Evolutionary conservation across 2,329 filamentous ascomycete species (phyloP).

Genomic region (Colletotrichum salicis): DNA sequence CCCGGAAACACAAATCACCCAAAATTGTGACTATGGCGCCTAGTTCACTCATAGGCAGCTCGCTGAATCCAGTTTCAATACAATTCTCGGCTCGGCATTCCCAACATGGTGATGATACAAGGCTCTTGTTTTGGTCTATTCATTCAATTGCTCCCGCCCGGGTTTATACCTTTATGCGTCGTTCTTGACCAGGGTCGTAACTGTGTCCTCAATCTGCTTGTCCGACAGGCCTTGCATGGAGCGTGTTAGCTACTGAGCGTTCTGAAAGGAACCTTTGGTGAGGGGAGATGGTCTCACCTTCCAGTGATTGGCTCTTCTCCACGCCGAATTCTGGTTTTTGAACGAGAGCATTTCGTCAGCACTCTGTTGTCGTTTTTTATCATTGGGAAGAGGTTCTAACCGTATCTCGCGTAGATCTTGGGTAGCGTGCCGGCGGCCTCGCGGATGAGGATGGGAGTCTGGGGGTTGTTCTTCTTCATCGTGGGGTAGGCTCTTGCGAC

Average conservation of each 20-base stretch:
- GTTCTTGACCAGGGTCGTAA: constrained; percentile 63
- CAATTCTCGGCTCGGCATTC: constrained; percentile 2
- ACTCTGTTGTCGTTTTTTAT: background rate
- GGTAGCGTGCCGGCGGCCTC: constrained; percentile 88
- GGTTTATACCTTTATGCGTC: constrained; percentile 17
- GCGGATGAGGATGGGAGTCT: constrained; percentile 92
- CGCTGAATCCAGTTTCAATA: background rate
- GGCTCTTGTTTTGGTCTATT: constrained; percentile 11
- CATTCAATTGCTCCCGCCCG: background rate
- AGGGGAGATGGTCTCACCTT: constrained; percentile 48
- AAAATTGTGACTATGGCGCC: background rate
- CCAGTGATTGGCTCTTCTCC: constrained; percentile 67
- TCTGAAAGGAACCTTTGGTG: constrained; percentile 43
- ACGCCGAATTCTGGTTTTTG: constrained; percentile 60
- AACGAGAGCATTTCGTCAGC: constrained; percentile 36
- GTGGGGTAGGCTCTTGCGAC: constrained; percentile 91
- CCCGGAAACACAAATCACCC: too few relatives aligned
- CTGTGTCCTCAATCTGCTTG: constrained; percentile 70
- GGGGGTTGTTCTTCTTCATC: constrained; percentile 99
- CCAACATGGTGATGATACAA: constrained; percentile 28
- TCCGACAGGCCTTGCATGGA: constrained; percentile 60
- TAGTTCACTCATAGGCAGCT: background rate
- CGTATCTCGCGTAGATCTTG: constrained; percentile 91
- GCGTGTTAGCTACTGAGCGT: background rate
- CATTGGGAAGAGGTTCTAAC: constrained; percentile 59